These are phyloP conservation scores for Forsythia suspensa DNA, from an alignment of 257 asterid genomes.

Conservation along the genomic window DNA sequence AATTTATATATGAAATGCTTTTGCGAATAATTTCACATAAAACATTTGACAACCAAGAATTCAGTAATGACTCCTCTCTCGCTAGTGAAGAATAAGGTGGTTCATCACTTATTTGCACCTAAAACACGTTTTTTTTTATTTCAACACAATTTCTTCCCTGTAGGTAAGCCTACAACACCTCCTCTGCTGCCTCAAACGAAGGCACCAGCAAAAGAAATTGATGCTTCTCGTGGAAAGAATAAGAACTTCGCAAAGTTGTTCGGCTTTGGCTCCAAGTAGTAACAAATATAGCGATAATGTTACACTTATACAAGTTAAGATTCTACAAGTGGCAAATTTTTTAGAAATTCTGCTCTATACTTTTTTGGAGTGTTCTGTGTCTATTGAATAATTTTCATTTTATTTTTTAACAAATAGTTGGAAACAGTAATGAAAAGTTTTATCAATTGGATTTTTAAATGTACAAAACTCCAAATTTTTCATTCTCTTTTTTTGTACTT, in stretches of 20 bases:
- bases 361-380: not conserved
- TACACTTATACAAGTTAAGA: not conserved
- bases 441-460: not conserved
- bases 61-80: not conserved
- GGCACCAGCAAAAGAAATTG: not conserved
- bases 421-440: conserved; percentile 7
- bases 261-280: conserved; percentile 66
- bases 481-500: too few species aligned
- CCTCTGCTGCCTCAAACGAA: too few species aligned
- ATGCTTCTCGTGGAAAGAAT: conserved; percentile 30
- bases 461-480: not conserved
- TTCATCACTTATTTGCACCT: too few species aligned
- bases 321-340: too few species aligned
- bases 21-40: not conserved
- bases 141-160: not conserved
- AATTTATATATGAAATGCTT: not conserved
- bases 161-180: too few species aligned
- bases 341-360: too few species aligned
- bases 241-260: conserved; percentile 37
- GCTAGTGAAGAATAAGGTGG: not conserved
- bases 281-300: not conserved
- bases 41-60: not conserved
- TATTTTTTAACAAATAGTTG: conserved; percentile 2
- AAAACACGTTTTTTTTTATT: not conserved
- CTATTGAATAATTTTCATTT: conserved; percentile 1